Base-by-base conservation (phyloP, 1,139 yeast species). In the Taphrina flavorubra region DNA sequence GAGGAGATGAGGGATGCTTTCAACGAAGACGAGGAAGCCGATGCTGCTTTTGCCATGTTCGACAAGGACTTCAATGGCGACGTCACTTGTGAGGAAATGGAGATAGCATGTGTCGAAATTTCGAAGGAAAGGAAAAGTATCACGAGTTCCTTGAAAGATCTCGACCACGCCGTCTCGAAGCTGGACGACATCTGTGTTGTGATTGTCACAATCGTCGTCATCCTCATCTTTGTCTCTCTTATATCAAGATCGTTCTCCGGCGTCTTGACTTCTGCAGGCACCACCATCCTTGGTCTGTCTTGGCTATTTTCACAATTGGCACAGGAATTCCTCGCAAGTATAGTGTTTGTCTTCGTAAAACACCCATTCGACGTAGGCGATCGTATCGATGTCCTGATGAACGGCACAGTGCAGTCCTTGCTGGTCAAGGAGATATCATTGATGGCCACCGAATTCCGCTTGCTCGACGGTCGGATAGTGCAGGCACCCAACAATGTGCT, bases 281-380 rank as follows among this genome's bases (percentile, higher is more conserved):
- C 82, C 6, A 74, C 81, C 0, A 71, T 80, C 62, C 75, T 80
- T 55, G 81, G 81, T 5, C 72, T 80, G 55, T 80, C 83, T 20
- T 80, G 80, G 74, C 76, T 80, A 44, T 79, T 80, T 70, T 74
- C 81, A 2, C 74, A 78, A 11, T 78, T 82, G 31, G 78, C 79
- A 13, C 81, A 79, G 69, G 83, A 80, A 70, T 73, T 80, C 36
- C 74, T 79, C 55, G 78, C 79, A 16, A 78, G 81, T 8, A 79
- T 81, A 69, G 78, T 80, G 8, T 80, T 79, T 70, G 72, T 80
- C 69, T 80, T 80, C 69, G 82, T 80, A 68, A 80, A 80, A 74
- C 83, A 80, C 69, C 83, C 83, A 3, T 73, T 76, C 65, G 83
- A 80, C 71, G 79, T 79, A 8, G 83, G 83, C 40, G 83, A 80